Conservation (phyloP, 2,329 filamentous ascomycete species). For the Rhinocladiella similis region DNA sequence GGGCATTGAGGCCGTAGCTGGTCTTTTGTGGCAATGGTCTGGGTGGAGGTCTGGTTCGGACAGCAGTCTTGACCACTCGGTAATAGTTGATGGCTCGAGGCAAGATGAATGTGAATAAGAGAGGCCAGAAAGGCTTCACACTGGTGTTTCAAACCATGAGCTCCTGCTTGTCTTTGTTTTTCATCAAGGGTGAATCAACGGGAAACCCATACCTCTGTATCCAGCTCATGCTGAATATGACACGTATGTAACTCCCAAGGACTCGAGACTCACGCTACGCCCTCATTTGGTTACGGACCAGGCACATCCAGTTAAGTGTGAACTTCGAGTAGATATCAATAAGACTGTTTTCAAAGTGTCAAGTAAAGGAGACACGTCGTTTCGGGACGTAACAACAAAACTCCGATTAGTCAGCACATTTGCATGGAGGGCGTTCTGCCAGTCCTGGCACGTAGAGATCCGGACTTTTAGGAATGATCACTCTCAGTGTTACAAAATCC, state of each 20-base stretch:
- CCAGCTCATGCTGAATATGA: neutral
- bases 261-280: too few species aligned
- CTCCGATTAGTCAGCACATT: neutral
- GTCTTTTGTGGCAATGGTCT: conserved; percentile 38
- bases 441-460: too few species aligned
- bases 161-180: neutral
- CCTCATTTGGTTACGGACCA: too few species aligned
- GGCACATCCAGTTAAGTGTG: too few species aligned
- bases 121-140: conserved; percentile 31
- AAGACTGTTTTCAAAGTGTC: neutral
- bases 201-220: neutral
- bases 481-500: too few species aligned
- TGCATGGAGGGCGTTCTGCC: too few species aligned
- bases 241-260: too few species aligned
- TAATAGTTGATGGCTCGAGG: conserved; percentile 28
- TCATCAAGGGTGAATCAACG: neutral
- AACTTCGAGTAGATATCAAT: neutral
- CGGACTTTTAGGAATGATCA: too few species aligned
- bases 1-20: conserved; percentile 45
- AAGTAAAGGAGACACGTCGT: neutral
- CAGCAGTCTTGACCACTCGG: conserved; percentile 24
- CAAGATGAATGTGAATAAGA: conserved; percentile 30
- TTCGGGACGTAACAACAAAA: neutral
- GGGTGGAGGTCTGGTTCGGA: conserved; percentile 37
- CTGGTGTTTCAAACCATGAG: conserved; percentile 10